Evolutionary conservation across 2,329 filamentous ascomycete species (phyloP).

Genomic region (Lasiodiplodia citricola): DNA sequence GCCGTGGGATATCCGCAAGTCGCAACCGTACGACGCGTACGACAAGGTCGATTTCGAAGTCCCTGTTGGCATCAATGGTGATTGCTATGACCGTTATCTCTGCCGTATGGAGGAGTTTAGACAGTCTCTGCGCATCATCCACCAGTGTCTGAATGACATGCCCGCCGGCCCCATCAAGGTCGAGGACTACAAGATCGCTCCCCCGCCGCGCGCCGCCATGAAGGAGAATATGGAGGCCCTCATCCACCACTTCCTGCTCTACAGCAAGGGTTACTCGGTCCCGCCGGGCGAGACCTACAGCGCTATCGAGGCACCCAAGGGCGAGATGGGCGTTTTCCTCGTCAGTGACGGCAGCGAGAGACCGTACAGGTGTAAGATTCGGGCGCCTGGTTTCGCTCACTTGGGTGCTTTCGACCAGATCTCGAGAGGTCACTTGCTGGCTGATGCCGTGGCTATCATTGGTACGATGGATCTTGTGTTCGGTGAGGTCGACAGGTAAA

Average conservation of each 20-base stretch:
- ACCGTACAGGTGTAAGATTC: slow-evolving; percentile 96
- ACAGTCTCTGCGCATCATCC: slow-evolving; percentile 95
- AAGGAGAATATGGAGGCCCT: slow-evolving; percentile 99
- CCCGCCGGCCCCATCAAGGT: slow-evolving; percentile 90
- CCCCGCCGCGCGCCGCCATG: slow-evolving; percentile 95
- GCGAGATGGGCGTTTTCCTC: slow-evolving; percentile 97
- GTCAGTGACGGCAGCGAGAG: slow-evolving; percentile 96
- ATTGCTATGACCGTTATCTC: slow-evolving; percentile 99
- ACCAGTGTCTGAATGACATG: slow-evolving; percentile 99
- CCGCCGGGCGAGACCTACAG: slow-evolving; percentile 98
- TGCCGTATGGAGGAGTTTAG: slow-evolving; percentile 99
- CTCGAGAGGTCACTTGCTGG: slow-evolving; percentile 87
- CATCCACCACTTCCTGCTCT: slow-evolving; percentile 98
- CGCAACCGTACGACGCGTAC: slow-evolving; percentile 95
- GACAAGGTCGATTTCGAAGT: slow-evolving; percentile 98
- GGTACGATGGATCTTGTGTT: slow-evolving; percentile 55
- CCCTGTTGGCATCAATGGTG: slow-evolving; percentile 92
- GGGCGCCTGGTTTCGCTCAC: slow-evolving; percentile 95
- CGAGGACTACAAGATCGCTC: slow-evolving; percentile 98
- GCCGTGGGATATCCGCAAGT: slow-evolving; percentile 96
- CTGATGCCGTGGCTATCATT: slow-evolving; percentile 96
- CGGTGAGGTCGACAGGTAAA: slow-evolving; percentile 31
- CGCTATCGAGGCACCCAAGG: slow-evolving; percentile 98
- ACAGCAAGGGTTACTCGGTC: slow-evolving; percentile 97
- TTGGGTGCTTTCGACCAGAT: slow-evolving; percentile 93